Percentiles rank a stretch among this genome's conserved stretches.
These are phyloP conservation scores for Globisporangium middletonii DNA, from an alignment of 352 stramenopile species.

Conservation along the genomic window DNA sequence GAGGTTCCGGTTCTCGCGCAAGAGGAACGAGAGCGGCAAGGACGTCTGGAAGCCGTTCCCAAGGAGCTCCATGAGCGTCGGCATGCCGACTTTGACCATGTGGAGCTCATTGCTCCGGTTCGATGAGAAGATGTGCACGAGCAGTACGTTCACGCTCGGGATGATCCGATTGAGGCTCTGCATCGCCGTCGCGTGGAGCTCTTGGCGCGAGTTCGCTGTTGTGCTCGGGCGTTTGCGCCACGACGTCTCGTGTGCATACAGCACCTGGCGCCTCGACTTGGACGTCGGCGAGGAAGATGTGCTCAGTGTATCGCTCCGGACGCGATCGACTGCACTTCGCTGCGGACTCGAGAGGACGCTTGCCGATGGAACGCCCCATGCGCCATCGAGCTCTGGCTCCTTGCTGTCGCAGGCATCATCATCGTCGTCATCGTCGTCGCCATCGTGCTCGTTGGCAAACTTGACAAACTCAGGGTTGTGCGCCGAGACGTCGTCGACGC, in stretches of 20 bases:
- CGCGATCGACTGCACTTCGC: background rate
- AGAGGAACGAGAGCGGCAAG: conserved; percentile 53
- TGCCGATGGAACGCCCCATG: conserved; percentile 1
- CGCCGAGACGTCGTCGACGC: conserved; percentile 45
- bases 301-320: background rate
- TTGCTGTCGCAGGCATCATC: conserved; percentile 2
- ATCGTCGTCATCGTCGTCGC: conserved; percentile 16
- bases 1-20: conserved; percentile 64
- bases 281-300: background rate
- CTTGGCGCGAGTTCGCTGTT: conserved; percentile 14
- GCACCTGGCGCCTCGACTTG: conserved; percentile 14
- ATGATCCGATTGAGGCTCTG: conserved; percentile 55
- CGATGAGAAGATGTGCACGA: conserved; percentile 57
- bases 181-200: conserved; percentile 37
- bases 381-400: conserved; percentile 1
- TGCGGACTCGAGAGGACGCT: background rate
- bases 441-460: conserved; percentile 9
- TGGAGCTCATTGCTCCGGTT: conserved; percentile 56
- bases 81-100: conserved; percentile 49
- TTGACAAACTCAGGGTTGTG: conserved; percentile 43
- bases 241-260: conserved; percentile 19
- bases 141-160: conserved; percentile 38
- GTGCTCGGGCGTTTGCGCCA: conserved; percentile 22
- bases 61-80: conserved; percentile 61
- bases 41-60: conserved; percentile 71